phyloP scores from a whole-genome alignment of 2,329 filamentous ascomycete species.

The Aureobasidium namibiae region DNA sequence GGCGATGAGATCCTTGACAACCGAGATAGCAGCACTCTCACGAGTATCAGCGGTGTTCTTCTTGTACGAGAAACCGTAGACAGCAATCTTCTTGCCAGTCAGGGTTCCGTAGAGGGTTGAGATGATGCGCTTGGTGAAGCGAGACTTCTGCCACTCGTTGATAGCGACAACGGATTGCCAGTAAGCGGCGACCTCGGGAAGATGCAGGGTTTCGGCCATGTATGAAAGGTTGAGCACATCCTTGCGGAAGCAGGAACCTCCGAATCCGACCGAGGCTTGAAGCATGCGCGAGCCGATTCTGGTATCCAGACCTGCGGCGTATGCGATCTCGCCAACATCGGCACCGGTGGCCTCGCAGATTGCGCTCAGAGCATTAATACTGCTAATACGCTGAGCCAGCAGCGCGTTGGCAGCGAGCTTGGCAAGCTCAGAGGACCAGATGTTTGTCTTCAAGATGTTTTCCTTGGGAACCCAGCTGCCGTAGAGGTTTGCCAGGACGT shows the following conservation, averaged over 20 bases:
- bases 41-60: constrained; percentile 69
- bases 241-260: constrained; percentile 75
- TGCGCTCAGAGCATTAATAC: constrained; percentile 73
- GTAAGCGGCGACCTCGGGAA: constrained; percentile 65
- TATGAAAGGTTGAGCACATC: constrained; percentile 68
- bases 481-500: constrained; percentile 58
- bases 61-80: constrained; percentile 74
- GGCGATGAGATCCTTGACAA: constrained; percentile 57
- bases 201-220: constrained; percentile 59
- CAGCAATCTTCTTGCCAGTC: constrained; percentile 58
- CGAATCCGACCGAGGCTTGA: constrained; percentile 68
- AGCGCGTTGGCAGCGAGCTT: constrained; percentile 76
- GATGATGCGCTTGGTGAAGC: constrained; percentile 60
- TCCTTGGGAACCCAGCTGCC: constrained; percentile 59
- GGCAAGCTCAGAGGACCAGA: constrained; percentile 69
- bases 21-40: constrained; percentile 60
- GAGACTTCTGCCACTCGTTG: constrained; percentile 65
- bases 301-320: constrained; percentile 56
- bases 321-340: constrained; percentile 64
- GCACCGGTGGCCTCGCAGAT: constrained; percentile 71
- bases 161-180: constrained; percentile 67
- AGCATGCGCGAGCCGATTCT: constrained; percentile 67
- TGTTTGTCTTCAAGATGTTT: constrained; percentile 63
- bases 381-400: constrained; percentile 71
- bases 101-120: constrained; percentile 61